Evolutionary conservation across 768 basidiomycete species (phyloP).

Genomic region (Leucosporidium creatinivorum): DNA sequence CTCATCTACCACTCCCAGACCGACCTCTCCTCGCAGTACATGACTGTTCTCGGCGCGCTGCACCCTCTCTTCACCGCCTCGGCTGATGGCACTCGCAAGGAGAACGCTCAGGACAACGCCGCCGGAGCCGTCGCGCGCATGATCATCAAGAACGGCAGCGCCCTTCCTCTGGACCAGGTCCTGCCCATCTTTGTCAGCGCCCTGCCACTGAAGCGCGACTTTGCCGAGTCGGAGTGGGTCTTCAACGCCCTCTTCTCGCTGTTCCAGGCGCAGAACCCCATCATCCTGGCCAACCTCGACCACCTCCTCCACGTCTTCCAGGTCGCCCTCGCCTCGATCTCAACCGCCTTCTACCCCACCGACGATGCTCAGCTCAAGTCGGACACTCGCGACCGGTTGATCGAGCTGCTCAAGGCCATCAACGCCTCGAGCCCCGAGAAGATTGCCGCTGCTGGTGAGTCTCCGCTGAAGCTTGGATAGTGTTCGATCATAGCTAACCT

Average conservation of each 20-base stretch:
- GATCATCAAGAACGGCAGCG: constrained; percentile 66
- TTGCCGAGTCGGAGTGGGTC: constrained; percentile 53
- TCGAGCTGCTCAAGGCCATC: constrained; percentile 63
- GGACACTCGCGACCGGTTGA: constrained; percentile 67
- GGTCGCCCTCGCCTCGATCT: constrained; percentile 64
- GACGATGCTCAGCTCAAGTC: constrained; percentile 69
- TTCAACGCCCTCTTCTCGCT: constrained; percentile 69
- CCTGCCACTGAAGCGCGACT: constrained; percentile 80
- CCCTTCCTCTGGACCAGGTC: constrained; percentile 74
- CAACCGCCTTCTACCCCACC: constrained; percentile 37
- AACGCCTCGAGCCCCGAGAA: constrained; percentile 18
- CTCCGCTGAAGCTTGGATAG: no score
- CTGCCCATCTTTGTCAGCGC: constrained; percentile 73
- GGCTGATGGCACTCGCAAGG: constrained; percentile 53
- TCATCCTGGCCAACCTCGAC: constrained; percentile 69
- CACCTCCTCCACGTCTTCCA: constrained; percentile 69
- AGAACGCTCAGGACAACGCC: constrained; percentile 96
- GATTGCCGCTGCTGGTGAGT: constrained; percentile 13
- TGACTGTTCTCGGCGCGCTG: constrained; percentile 66
- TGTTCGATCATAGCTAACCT: no score
- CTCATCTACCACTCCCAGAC: constrained; percentile 76
- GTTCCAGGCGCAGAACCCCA: constrained; percentile 65
- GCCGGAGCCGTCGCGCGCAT: constrained; percentile 83
- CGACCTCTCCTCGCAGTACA: constrained; percentile 75
- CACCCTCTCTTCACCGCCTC: constrained; percentile 67